phyloP scores from a whole-genome alignment of 306 rosid genomes.

The Dalbergia cultrata region DNA sequence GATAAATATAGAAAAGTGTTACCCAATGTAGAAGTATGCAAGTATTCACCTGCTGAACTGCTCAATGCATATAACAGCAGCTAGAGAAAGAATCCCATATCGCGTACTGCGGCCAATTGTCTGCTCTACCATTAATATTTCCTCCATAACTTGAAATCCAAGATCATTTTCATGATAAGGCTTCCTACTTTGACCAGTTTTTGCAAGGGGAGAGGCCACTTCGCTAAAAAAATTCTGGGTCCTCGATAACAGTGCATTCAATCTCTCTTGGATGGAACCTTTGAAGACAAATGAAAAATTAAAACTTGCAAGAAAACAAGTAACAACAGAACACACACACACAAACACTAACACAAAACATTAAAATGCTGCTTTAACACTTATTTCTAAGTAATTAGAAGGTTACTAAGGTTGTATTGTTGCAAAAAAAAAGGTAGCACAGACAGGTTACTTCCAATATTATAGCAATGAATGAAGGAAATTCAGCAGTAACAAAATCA shows the following conservation, averaged over 20 bases:
- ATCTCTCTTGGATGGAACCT: conserved; percentile 80
- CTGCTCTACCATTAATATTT: conserved; percentile 74
- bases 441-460: too few relatives aligned
- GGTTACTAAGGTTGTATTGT: too few relatives aligned
- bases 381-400: background rate
- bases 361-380: background rate
- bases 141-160: conserved; percentile 69
- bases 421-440: too few relatives aligned
- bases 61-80: conserved; percentile 85
- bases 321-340: background rate
- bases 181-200: conserved; percentile 65
- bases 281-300: background rate
- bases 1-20: conserved; percentile 8
- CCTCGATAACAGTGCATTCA: conserved; percentile 69
- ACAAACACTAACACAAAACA: background rate
- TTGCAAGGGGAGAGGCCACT: conserved; percentile 80
- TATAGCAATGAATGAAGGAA: conserved; percentile 1
- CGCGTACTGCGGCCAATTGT: conserved; percentile 77
- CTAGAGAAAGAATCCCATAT: conserved; percentile 79
- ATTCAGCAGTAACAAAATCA: background rate
- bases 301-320: conserved; percentile 4
- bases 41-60: conserved; percentile 96
- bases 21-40: conserved; percentile 3
- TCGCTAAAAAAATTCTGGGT: conserved; percentile 83
- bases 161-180: conserved; percentile 57